Percentiles rank a stretch among this genome's conserved stretches.
These are phyloP conservation scores for Microcyclosporella mali DNA, from an alignment of 2,329 filamentous ascomycete species.

Conservation along the genomic window DNA sequence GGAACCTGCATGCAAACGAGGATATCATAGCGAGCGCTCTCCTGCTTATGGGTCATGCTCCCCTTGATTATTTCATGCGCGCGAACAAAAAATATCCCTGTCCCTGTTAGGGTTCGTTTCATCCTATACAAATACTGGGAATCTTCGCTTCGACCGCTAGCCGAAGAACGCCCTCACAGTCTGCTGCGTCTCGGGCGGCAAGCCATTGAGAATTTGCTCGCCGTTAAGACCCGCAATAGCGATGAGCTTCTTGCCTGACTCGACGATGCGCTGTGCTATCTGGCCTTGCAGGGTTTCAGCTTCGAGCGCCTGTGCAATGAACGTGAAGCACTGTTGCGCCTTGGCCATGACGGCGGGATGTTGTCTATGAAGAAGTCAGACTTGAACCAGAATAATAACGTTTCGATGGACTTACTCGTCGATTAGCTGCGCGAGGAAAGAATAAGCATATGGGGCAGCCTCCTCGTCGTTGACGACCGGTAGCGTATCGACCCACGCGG, in stretches of 20 bases:
- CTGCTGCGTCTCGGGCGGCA: slow-evolving; percentile 74
- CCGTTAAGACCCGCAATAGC: slow-evolving; percentile 68
- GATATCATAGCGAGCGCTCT: too few relatives aligned
- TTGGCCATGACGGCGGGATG: slow-evolving; percentile 74
- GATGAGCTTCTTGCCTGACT: slow-evolving; percentile 71
- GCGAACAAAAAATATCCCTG: too few relatives aligned
- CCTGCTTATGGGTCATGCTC: too few relatives aligned
- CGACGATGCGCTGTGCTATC: slow-evolving; percentile 69
- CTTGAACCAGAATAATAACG: not conserved
- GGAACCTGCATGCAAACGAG: too few relatives aligned
- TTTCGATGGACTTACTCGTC: slow-evolving; percentile 66
- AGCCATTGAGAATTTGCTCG: slow-evolving; percentile 65
- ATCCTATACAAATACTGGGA: too few relatives aligned
- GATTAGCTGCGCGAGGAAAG: slow-evolving; percentile 84
- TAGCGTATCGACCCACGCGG: slow-evolving; percentile 85
- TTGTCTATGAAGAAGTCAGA: slow-evolving; percentile 55
- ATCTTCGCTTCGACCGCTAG: too few relatives aligned
- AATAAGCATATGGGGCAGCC: slow-evolving; percentile 91
- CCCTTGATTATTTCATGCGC: too few relatives aligned
- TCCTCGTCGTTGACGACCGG: slow-evolving; percentile 95
- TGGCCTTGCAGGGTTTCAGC: slow-evolving; percentile 83
- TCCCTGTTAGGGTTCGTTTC: too few relatives aligned
- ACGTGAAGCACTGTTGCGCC: slow-evolving; percentile 74
- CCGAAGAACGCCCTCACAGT: slow-evolving; percentile 38
- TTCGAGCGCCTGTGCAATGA: slow-evolving; percentile 82